phyloP scores from a whole-genome alignment of 2,329 filamentous ascomycete species.

The Plectosphaerella sp. region DNA sequence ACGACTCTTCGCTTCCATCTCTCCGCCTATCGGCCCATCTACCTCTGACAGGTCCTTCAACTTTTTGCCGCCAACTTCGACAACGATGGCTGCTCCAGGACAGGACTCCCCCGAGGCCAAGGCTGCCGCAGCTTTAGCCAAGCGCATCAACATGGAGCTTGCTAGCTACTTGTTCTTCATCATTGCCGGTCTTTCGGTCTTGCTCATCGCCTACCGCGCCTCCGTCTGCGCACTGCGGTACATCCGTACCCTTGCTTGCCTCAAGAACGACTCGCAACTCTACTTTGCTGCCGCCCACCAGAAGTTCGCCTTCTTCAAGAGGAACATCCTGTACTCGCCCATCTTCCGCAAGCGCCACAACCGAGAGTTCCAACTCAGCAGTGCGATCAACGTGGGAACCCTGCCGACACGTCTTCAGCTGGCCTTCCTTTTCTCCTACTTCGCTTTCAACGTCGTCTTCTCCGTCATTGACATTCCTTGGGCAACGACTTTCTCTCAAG shows the following conservation, averaged over 20 bases:
- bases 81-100: not conserved
- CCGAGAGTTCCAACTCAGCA: conserved; percentile 59
- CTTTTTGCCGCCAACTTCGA: not conserved
- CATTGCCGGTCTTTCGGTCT: conserved; percentile 58
- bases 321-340: conserved; percentile 60
- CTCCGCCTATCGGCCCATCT: not conserved
- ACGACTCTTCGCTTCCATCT: not conserved
- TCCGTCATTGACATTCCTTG: conserved; percentile 65
- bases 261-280: conserved; percentile 73
- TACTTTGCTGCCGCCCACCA: conserved; percentile 65
- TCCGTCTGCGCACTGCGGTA: conserved; percentile 59
- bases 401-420: conserved; percentile 63
- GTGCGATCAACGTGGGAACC: conserved; percentile 56
- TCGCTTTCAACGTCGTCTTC: conserved; percentile 69
- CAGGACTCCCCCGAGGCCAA: conserved; percentile 1
- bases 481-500: conserved; percentile 36
- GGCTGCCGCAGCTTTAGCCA: conserved; percentile 11
- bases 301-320: conserved; percentile 58
- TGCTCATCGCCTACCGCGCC: conserved; percentile 64
- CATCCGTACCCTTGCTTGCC: conserved; percentile 67
- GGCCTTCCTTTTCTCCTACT: conserved; percentile 52
- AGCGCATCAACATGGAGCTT: conserved; percentile 47
- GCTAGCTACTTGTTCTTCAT: conserved; percentile 58
- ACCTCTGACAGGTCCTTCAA: not conserved
- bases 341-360: conserved; percentile 63